Percentiles rank a stretch among this genome's conserved stretches.
phyloP scores from a whole-genome alignment of 495 filamentous ascomycete genomes.

The Friedmanniomyces endolithicus region DNA sequence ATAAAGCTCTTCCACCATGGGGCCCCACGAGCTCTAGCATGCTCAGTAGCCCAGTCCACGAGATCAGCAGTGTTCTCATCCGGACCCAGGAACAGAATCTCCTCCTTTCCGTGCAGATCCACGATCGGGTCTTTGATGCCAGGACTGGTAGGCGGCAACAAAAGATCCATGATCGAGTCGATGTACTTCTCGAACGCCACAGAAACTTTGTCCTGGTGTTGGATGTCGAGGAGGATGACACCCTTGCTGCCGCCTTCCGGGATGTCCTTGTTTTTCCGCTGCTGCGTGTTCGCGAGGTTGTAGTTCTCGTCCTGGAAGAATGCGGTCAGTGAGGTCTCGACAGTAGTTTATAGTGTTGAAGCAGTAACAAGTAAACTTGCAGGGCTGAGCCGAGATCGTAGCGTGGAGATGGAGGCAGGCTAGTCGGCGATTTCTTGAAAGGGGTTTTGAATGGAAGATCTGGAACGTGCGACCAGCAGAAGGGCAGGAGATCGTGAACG shows the following conservation, averaged over 20 bases:
- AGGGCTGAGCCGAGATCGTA: too few species aligned
- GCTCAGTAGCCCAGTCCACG: conserved; percentile 95
- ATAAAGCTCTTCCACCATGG: conserved; percentile 99
- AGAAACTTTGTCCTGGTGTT: conserved; percentile 80
- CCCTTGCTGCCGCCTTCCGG: conserved; percentile 98
- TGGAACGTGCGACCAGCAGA: too few species aligned
- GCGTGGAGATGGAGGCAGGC: too few species aligned
- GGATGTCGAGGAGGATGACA: conserved; percentile 84
- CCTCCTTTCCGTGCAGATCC: conserved; percentile 81
- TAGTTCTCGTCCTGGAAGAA: conserved; percentile 99
- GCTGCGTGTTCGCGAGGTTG: conserved; percentile 93
- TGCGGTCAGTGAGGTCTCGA: too few species aligned
- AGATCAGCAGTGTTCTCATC: conserved; percentile 97
- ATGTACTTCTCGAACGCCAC: conserved; percentile 99
- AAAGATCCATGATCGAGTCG: conserved; percentile 88
- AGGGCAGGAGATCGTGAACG: too few species aligned
- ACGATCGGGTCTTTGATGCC: conserved; percentile 99
- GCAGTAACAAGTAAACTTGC: too few species aligned
- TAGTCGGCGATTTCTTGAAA: too few species aligned
- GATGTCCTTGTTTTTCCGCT: conserved; percentile 99
- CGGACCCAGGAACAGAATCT: conserved; percentile 96
- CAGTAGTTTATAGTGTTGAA: too few species aligned
- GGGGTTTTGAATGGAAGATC: too few species aligned
- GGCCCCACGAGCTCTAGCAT: conserved; percentile 75
- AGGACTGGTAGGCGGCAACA: conserved; percentile 76